These are phyloP conservation scores for Rugiboletus extremiorientalis DNA, from an alignment of 1,284 basidiomycete species.

Conservation along the genomic window DNA sequence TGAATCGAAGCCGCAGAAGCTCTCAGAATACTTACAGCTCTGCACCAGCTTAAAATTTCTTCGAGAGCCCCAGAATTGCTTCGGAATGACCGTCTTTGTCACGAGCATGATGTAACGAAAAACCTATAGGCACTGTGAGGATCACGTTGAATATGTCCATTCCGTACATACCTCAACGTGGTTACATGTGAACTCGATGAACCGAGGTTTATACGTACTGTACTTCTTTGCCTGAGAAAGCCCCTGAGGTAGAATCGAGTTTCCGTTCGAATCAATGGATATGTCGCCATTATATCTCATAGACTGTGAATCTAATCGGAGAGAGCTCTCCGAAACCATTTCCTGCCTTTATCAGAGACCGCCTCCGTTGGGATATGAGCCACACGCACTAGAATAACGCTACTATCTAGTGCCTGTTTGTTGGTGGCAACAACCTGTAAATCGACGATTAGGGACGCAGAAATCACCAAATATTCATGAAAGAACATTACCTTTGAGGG, in stretches of 20 bases:
- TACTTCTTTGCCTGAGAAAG: conserved; percentile 48
- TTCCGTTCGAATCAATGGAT: conserved; percentile 50
- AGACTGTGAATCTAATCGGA: conserved; percentile 54
- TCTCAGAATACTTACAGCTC: conserved; percentile 48
- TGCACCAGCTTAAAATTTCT: conserved; percentile 67
- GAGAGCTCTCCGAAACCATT: conserved; percentile 68
- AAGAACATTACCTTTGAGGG: conserved; percentile 62
- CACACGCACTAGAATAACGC: conserved; percentile 53
- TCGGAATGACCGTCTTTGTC: conserved; percentile 73
- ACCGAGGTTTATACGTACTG: conserved; percentile 65
- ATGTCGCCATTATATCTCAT: conserved; percentile 33
- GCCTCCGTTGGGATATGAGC: too few species aligned
- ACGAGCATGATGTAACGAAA: conserved; percentile 64
- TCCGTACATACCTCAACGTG: conserved; percentile 51
- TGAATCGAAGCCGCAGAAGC: background rate
- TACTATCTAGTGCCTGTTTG: conserved; percentile 48
- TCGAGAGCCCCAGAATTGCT: conserved; percentile 75
- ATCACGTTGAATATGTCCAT: background rate
- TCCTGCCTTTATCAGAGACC: conserved; percentile 44
- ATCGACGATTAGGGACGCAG: background rate
- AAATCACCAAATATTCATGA: background rate
- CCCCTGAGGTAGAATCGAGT: conserved; percentile 43
- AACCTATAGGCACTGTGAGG: conserved; percentile 50
- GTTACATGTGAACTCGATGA: conserved; percentile 73
- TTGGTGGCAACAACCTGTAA: conserved; percentile 31